Evolutionary conservation across 1,284 basidiomycete genomes (phyloP), one percentile per base, ranked within the genome.

Genomic region (Schizopora paradoxa): DNA sequence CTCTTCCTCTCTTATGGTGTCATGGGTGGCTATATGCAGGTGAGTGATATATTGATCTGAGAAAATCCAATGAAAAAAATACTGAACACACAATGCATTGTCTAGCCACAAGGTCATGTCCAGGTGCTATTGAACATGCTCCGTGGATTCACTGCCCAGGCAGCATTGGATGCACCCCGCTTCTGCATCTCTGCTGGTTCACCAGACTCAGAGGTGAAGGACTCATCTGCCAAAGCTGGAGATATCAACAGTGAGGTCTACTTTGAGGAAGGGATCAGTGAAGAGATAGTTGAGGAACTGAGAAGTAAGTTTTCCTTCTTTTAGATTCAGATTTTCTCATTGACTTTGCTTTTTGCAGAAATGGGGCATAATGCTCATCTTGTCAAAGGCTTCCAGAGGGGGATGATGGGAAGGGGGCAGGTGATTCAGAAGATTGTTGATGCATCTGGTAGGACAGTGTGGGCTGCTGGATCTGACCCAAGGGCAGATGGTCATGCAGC

Each of bases 21-120:
- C 13, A 95, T 95, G 92, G 91, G 90, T 46, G 91, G 90, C 2
- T 94, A 85, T 67, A 97, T 95, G 91, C 94, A 96, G 66, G 82
- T 77, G 26, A 57, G 63, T 36, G 21, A 5, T 23, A n/a, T n/a
- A n/a, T n/a, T n/a, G 8, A n/a, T 19, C 10, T 18, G 21, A 26
- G 28, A 40, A 21, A 41, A 11, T 29, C 22, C 6, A 6, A 25
- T 13, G 26, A 18, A n/a, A n/a, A n/a, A n/a, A n/a, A n/a, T n/a
- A n/a, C n/a, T n/a, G n/a, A n/a, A n/a, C 25, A 42, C 26, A 45
- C 14, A 28, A 38, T 33, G 13, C 16, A n/a, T 18, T 19, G 39
- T 21, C 6, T 47, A 88, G 81, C 86, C 88, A 3, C 87, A 93
- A 73, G 91, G 93, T 0, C 92, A 96, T 55, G 75, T 96, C 0